These are phyloP conservation scores for Cryptococcus jaspeensis DNA, from an alignment of 1,284 basidiomycete species.

Conservation along the genomic window DNA sequence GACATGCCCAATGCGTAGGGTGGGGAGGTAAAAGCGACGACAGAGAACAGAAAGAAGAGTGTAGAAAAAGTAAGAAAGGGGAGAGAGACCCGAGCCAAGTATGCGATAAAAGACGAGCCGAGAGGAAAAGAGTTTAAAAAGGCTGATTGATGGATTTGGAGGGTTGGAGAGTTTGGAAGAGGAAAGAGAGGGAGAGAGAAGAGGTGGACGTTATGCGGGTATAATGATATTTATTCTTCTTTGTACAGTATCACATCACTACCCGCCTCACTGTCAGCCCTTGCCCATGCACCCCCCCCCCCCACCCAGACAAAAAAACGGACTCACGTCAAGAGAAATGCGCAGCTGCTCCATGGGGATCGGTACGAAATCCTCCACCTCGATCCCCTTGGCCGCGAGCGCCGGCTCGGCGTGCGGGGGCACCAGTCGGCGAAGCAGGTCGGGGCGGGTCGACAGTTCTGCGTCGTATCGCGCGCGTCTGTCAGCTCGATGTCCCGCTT, in stretches of 20 bases:
- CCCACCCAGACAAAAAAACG: not conserved
- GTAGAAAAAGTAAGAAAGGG: not conserved
- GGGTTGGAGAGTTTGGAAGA: too few relatives aligned
- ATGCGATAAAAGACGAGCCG: not conserved
- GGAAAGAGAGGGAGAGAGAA: not conserved
- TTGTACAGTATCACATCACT: not conserved
- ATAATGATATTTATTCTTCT: slow-evolving; percentile 1
- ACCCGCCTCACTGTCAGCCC: not conserved
- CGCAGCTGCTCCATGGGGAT: slow-evolving; percentile 90
- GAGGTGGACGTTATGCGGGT: not conserved
- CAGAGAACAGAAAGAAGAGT: not conserved
- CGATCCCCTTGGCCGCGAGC: slow-evolving; percentile 80
- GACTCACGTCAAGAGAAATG: slow-evolving; percentile 71
- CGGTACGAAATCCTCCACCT: slow-evolving; percentile 86
- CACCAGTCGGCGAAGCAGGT: slow-evolving; percentile 86
- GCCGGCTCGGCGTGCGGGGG: slow-evolving; percentile 85
- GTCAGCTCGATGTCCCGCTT: not conserved
- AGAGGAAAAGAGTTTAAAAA: not conserved
- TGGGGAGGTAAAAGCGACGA: not conserved
- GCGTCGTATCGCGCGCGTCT: slow-evolving; percentile 9
- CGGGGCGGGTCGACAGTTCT: slow-evolving; percentile 95
- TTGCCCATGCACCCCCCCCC: too few relatives aligned
- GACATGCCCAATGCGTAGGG: not conserved
- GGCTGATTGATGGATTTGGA: not conserved
- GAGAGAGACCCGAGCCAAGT: not conserved